These are phyloP conservation scores for Debaryomyces tyrocola DNA, from an alignment of 805 yeast genomes.

Conservation along the genomic window DNA sequence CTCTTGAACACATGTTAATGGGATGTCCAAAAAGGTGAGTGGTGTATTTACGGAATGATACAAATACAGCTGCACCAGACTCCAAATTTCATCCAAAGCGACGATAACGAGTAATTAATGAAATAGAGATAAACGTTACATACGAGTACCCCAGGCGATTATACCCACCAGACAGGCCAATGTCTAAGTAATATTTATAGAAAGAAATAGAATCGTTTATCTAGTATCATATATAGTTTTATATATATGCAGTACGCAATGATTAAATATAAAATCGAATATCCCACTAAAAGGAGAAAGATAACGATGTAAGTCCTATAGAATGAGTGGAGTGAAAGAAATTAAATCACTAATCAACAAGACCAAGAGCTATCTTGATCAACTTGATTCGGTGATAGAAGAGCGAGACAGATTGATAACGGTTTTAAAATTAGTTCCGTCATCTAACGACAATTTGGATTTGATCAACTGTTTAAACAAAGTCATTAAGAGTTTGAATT, in stretches of 20 bases:
- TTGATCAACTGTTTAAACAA: conserved; percentile 28
- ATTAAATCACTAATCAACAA: conserved; percentile 19
- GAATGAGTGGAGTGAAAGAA: conserved; percentile 12
- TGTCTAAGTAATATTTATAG: not conserved
- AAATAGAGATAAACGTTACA: no score
- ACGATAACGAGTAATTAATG: no score
- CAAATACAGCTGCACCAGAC: no score
- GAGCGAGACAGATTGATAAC: conserved; percentile 31
- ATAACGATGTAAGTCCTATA: conserved; percentile 9
- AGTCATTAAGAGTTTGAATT: conserved; percentile 25
- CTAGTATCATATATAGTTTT: not conserved
- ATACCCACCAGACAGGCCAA: no score
- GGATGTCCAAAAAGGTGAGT: no score
- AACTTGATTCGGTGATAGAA: conserved; percentile 28
- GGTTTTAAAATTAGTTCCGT: conserved; percentile 35
- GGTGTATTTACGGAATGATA: no score
- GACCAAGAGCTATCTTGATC: conserved; percentile 20
- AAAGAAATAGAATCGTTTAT: conserved; percentile 3
- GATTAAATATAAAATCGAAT: not conserved
- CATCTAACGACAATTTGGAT: conserved; percentile 39
- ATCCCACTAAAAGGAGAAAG: not conserved
- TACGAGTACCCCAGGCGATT: no score
- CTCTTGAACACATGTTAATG: no score
- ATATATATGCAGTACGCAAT: not conserved
- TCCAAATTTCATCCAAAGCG: no score